Base-by-base conservation (phyloP, 495 filamentous ascomycete genomes). In the Tuber borchii region DNA sequence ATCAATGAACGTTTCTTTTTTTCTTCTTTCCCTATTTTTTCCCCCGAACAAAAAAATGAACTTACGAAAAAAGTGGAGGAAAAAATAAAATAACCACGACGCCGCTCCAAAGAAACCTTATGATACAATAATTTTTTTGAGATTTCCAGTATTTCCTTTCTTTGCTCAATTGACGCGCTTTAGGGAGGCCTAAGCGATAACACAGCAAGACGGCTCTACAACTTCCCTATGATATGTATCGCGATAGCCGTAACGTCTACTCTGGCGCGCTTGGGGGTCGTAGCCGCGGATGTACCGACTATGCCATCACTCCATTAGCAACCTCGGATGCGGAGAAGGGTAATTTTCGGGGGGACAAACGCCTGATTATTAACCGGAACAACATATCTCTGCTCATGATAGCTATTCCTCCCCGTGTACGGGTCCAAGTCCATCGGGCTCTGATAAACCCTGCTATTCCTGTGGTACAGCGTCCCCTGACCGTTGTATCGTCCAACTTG, bases 321-420 rank as follows among this genome's bases (percentile, higher is more conserved):
- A 65, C 5, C 14, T 6, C 26, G 4, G 26, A 65, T 34, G 26
- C 56, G 26, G 26, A 14, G 26, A 65, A 65, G 12, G 56, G 26
- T 1, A 34, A 34, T 65, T 34, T 65, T 12, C 4, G 56, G 56
- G 6, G 26, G 26, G 26, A 31, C 56, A 26, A 31, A 65, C 56
- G 34, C 22, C 10, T 56, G 56, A 65, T 4, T 34, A 4, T 65
- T 65, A 65, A 31, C 2, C 26, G 56, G 56, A 34, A 65, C 31
- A 65, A 65, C 56, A 10, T 65, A 65, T 65, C 56, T 65, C 56
- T 65, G 56, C 56, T 65, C 56, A 17, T 65, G 56, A 34, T 65
- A 65, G 26, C 26, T 65, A 31, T 34, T 31, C 26, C 56, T 65
- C 56, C 51, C 51, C 12, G 14, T 34, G 26, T 65, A 65, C 26